These are phyloP conservation scores for Boletus reticuloceps DNA, from an alignment of 768 basidiomycete species.

Conservation along the genomic window DNA sequence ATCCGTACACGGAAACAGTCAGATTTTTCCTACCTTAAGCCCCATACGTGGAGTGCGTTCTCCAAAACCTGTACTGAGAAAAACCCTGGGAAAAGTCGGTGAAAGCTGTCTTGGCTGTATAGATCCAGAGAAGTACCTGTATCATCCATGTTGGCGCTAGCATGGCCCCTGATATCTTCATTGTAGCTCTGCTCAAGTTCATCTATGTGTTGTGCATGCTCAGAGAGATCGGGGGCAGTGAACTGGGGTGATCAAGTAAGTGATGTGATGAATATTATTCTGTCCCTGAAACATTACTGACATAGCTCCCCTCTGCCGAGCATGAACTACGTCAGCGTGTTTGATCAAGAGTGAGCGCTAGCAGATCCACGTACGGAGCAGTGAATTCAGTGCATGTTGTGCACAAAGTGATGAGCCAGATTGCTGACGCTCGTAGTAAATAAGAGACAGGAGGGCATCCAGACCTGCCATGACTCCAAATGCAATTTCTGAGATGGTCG, in stretches of 20 bases:
- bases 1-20: not conserved
- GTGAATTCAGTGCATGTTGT: constrained; percentile 79
- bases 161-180: constrained; percentile 39
- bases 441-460: constrained; percentile 49
- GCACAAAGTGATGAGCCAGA: constrained; percentile 82
- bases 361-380: constrained; percentile 54
- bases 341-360: constrained; percentile 41
- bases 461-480: constrained; percentile 52
- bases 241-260: constrained; percentile 47
- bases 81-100: constrained; percentile 53
- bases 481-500: constrained; percentile 11
- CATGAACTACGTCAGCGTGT: constrained; percentile 26
- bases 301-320: constrained; percentile 46
- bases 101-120: not conserved
- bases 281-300: constrained; percentile 29
- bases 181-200: constrained; percentile 60
- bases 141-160: constrained; percentile 87
- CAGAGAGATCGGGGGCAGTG: constrained; percentile 73
- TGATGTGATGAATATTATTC: not conserved
- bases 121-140: constrained; percentile 49
- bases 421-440: constrained; percentile 82
- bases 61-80: constrained; percentile 92
- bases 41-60: constrained; percentile 81
- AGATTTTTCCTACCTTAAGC: constrained; percentile 56
- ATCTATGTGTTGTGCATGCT: constrained; percentile 69